phyloP scores from a whole-genome alignment of 1,139 yeast species.

The Protomyces arabidopsidicola region DNA sequence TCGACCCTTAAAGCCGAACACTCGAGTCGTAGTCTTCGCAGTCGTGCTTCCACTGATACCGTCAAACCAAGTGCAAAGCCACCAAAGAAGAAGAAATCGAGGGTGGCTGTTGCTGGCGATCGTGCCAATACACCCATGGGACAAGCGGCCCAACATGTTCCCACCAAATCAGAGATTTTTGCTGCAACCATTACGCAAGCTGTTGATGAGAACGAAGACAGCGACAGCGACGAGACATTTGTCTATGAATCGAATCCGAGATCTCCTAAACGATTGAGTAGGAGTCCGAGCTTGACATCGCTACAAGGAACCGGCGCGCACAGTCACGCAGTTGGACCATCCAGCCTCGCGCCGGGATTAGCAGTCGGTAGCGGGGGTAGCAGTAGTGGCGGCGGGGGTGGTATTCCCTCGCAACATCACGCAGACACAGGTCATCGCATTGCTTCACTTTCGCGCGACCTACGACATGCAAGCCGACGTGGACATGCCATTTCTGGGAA shows the following conservation, averaged over 20 bases:
- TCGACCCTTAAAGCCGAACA: constrained; percentile 8
- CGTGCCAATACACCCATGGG: background rate
- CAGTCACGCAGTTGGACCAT: background rate
- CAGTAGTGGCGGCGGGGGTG: background rate
- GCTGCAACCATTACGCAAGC: constrained; percentile 94
- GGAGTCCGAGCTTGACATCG: constrained; percentile 7
- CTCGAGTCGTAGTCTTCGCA: constrained; percentile 9
- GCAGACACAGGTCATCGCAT: constrained; percentile 1
- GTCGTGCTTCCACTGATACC: constrained; percentile 16
- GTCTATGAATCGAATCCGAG: constrained; percentile 59
- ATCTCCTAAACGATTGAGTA: constrained; percentile 15
- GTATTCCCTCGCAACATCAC: background rate
- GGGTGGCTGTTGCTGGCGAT: constrained; percentile 6
- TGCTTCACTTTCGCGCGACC: background rate
- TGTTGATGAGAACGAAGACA: constrained; percentile 78
- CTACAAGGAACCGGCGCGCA: background rate
- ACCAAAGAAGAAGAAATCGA: constrained; percentile 19
- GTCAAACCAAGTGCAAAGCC: constrained; percentile 7
- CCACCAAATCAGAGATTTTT: constrained; percentile 76
- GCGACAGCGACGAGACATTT: constrained; percentile 89
- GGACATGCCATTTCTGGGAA: constrained; percentile 24
- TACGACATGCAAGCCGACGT: constrained; percentile 8
- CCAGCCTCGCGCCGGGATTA: background rate
- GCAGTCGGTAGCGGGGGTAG: background rate
- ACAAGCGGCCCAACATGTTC: constrained; percentile 7